A percentile compares a stretch with the other conserved stretches of the same genome.
Evolutionary conservation across 331 rosid genomes (phyloP).

Genomic region (Malus hybrid): DNA sequence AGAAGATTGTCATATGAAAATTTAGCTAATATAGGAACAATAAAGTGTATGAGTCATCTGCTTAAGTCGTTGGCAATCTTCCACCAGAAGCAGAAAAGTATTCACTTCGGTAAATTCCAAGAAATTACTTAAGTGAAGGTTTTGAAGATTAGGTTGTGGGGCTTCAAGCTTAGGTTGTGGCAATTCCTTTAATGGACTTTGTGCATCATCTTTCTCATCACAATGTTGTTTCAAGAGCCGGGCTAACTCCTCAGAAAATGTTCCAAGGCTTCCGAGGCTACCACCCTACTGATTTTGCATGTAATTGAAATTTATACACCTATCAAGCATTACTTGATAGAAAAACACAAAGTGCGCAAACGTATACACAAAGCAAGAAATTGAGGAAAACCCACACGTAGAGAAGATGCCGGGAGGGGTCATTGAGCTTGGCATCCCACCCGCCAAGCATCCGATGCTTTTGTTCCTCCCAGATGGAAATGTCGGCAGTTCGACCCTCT

Average conservation of each 20-base stretch:
- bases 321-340: neutral
- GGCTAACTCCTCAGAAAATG: constrained; percentile 80
- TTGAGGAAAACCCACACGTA: constrained; percentile 39
- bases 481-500: constrained; percentile 68
- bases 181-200: constrained; percentile 57
- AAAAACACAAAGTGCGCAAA: neutral
- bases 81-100: neutral
- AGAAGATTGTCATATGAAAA: neutral
- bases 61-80: neutral
- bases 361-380: neutral
- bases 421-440: constrained; percentile 85
- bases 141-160: constrained; percentile 61
- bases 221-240: constrained; percentile 59
- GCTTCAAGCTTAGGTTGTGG: constrained; percentile 45
- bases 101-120: constrained; percentile 54
- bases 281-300: constrained; percentile 32
- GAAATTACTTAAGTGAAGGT: constrained; percentile 40
- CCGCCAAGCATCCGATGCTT: constrained; percentile 92
- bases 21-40: neutral
- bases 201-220: constrained; percentile 97
- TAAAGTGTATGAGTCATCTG: too few relatives aligned
- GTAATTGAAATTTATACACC: neutral
- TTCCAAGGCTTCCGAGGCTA: constrained; percentile 77
- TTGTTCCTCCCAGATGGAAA: constrained; percentile 68
- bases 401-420: constrained; percentile 85